These are phyloP conservation scores for Elasticomyces elasticus DNA, from an alignment of 495 filamentous ascomycete species.

Conservation along the genomic window DNA sequence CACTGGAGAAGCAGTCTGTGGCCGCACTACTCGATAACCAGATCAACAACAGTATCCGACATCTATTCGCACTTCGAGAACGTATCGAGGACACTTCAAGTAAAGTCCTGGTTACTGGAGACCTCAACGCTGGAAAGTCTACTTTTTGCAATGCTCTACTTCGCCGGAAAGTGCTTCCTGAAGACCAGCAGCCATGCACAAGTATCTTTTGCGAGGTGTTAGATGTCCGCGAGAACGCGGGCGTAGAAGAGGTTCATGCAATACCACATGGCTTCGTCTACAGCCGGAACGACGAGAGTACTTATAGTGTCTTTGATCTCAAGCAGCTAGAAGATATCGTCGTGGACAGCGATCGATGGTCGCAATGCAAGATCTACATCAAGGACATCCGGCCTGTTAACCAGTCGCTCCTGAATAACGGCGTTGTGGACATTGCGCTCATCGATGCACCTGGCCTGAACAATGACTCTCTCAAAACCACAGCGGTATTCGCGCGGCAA, in stretches of 20 bases:
- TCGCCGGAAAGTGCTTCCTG: conserved; percentile 82
- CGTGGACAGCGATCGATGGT: conserved; percentile 72
- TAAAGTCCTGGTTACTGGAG: conserved; percentile 95
- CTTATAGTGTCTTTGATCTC: conserved; percentile 76
- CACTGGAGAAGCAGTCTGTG: conserved; percentile 84
- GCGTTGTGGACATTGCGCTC: conserved; percentile 92
- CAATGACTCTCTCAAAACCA: conserved; percentile 90
- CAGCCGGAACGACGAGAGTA: conserved; percentile 82
- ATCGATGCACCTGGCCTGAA: conserved; percentile 96
- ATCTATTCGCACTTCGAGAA: conserved; percentile 75
- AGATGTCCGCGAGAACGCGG: conserved; percentile 79
- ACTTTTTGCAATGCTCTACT: conserved; percentile 96
- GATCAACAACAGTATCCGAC: conserved; percentile 83
- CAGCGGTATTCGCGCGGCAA: conserved; percentile 89
- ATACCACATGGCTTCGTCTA: conserved; percentile 59
- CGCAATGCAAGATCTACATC: conserved; percentile 94
- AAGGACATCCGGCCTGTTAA: conserved; percentile 84
- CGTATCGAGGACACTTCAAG: conserved; percentile 95
- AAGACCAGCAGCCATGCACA: conserved; percentile 98
- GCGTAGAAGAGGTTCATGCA: conserved; percentile 90
- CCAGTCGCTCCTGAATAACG: conserved; percentile 91
- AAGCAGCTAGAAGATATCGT: conserved; percentile 78
- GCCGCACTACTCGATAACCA: conserved; percentile 86
- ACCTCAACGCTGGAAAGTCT: conserved; percentile 94
- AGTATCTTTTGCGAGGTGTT: conserved; percentile 97